Percentiles rank a stretch among this genome's conserved stretches.
Conservation (phyloP, 371 early-diverging fungal genomes). For the Phascolomyces articulosus region DNA sequence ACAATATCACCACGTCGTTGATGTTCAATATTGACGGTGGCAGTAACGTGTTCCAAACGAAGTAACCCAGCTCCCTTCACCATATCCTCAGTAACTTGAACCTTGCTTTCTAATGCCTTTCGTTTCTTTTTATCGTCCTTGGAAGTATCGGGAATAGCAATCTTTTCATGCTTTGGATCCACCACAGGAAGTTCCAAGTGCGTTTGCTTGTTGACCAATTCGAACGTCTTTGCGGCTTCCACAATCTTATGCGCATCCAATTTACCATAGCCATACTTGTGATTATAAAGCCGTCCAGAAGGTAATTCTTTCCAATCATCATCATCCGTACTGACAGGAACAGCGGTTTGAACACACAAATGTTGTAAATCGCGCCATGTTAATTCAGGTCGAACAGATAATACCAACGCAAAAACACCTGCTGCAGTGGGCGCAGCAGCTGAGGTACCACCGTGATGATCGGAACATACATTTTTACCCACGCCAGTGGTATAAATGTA, state of each 20-base stretch:
- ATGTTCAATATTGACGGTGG: constrained; percentile 84
- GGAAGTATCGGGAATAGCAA: constrained; percentile 59
- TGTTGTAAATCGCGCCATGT: constrained; percentile 94
- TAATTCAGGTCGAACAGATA: constrained; percentile 86
- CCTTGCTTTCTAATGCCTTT: constrained; percentile 33
- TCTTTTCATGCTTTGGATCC: constrained; percentile 34
- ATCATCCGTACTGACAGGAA: constrained; percentile 70
- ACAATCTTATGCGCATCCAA: constrained; percentile 84
- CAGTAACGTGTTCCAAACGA: constrained; percentile 86
- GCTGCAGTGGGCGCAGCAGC: constrained; percentile 97
- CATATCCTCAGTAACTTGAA: constrained; percentile 47
- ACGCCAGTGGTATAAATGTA: constrained; percentile 88
- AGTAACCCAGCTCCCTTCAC: constrained; percentile 52
- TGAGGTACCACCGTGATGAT: constrained; percentile 92
- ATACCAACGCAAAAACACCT: constrained; percentile 90
- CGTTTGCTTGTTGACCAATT: constrained; percentile 71
- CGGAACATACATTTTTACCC: constrained; percentile 72
- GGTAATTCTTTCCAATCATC: constrained; percentile 65
- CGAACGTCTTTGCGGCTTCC: constrained; percentile 73
- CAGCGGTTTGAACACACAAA: constrained; percentile 77
- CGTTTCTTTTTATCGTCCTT: constrained; percentile 18
- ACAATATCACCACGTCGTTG: constrained; percentile 80
- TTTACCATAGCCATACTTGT: constrained; percentile 93
- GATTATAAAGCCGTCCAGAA: constrained; percentile 74
- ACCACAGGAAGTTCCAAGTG: constrained; percentile 39